These are phyloP conservation scores for Punica granatum DNA, from an alignment of 345 rosid genomes.

Conservation along the genomic window DNA sequence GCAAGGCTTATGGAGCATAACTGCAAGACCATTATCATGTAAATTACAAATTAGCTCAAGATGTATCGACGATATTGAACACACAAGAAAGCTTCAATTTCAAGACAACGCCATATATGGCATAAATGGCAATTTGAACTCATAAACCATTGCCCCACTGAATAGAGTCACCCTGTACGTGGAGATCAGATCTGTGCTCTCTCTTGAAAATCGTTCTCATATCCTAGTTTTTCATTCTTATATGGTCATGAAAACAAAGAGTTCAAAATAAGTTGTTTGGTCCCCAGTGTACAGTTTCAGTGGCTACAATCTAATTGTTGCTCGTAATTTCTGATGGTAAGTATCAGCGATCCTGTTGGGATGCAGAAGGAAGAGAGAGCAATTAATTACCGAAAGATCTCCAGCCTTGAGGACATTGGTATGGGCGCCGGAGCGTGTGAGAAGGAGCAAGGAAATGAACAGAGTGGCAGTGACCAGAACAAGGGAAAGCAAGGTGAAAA, in stretches of 20 bases:
- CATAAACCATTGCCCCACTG: too few relatives aligned
- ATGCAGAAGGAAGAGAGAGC: not conserved
- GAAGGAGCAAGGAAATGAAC: constrained; percentile 53
- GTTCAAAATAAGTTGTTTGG: too few relatives aligned
- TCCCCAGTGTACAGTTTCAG: too few relatives aligned
- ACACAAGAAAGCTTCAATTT: not conserved
- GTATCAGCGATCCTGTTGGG: not conserved
- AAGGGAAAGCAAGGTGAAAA: constrained; percentile 52
- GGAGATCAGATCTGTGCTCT: too few relatives aligned
- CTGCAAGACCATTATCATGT: constrained; percentile 24
- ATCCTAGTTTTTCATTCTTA: too few relatives aligned
- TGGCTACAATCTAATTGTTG: too few relatives aligned
- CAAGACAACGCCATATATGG: not conserved
- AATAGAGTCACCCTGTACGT: too few relatives aligned
- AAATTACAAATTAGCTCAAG: not conserved
- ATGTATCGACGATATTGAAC: too few relatives aligned
- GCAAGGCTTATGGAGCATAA: constrained; percentile 73
- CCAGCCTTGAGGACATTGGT: constrained; percentile 74
- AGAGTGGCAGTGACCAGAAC: constrained; percentile 70
- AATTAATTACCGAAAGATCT: constrained; percentile 49
- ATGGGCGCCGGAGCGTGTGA: constrained; percentile 42
- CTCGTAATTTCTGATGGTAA: too few relatives aligned
- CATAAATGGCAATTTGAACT: too few relatives aligned
- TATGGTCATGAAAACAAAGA: too few relatives aligned
- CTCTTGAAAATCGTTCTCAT: too few relatives aligned